Conservation (phyloP, 2,329 filamentous ascomycete genomes). For the Biscogniauxia sp. region DNA sequence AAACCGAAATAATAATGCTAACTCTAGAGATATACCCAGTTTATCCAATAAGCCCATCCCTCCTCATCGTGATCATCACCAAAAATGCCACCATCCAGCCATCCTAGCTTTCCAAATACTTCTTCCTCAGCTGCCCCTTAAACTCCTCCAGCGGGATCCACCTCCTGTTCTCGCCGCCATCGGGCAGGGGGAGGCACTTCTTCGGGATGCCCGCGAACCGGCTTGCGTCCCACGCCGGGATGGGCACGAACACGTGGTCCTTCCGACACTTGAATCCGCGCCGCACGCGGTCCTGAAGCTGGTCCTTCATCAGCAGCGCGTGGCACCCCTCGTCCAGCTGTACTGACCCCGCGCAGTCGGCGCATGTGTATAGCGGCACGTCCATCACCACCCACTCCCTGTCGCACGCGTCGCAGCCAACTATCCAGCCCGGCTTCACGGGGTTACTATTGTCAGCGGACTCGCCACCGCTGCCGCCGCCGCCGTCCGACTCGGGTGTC, state of each 20-base stretch:
- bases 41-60: too few species aligned
- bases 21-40: too few species aligned
- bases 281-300: conserved; percentile 12
- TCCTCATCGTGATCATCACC: too few species aligned
- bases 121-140: conserved; percentile 22
- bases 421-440: conserved; percentile 21
- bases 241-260: conserved; percentile 25
- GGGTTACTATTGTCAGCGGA: conserved; percentile 7
- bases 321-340: conserved; percentile 25
- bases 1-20: too few species aligned
- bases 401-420: conserved; percentile 27
- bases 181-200: conserved; percentile 23
- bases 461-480: too few species aligned
- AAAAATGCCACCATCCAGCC: too few species aligned
- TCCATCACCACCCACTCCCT: conserved; percentile 24
- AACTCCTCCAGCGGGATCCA: conserved; percentile 30
- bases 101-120: conserved; percentile 17
- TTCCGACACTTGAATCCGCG: conserved; percentile 22
- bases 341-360: conserved; percentile 25
- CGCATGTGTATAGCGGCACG: conserved; percentile 26
- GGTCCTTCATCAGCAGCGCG: conserved; percentile 15
- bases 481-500: not conserved
- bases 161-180: conserved; percentile 13
- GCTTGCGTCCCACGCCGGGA: conserved; percentile 23
- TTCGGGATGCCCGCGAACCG: conserved; percentile 22